Evolutionary conservation across 1,139 yeast species (phyloP).

Genomic region (Nakaseomyces delphensis): DNA sequence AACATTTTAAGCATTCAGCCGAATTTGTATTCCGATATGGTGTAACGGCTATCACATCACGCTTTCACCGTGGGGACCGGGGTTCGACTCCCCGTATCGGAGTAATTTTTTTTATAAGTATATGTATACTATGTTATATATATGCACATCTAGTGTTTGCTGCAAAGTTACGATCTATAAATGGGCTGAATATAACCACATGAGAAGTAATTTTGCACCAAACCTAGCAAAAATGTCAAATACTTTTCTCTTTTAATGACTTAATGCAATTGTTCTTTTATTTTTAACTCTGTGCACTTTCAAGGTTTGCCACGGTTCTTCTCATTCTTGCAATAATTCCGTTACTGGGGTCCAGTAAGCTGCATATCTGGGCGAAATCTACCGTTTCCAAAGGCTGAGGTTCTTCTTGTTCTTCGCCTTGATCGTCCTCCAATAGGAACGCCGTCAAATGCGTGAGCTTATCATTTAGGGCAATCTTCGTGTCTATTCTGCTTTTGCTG

Average conservation of each 20-base stretch:
- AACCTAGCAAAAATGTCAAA: too few relatives aligned
- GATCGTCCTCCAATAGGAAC: conserved; percentile 9
- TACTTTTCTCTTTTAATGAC: neutral
- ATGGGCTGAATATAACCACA: too few relatives aligned
- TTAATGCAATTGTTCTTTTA: neutral
- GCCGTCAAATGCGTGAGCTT: conserved; percentile 12
- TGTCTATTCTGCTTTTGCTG: conserved; percentile 12
- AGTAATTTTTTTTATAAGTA: conserved; percentile 1
- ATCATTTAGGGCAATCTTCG: conserved; percentile 16
- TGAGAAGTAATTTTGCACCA: too few relatives aligned
- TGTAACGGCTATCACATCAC: conserved; percentile 9
- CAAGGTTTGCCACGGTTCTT: neutral
- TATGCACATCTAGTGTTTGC: too few relatives aligned
- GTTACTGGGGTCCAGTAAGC: conserved; percentile 17
- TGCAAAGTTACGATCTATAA: too few relatives aligned
- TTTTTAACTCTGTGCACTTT: neutral
- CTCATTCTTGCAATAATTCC: conserved; percentile 15
- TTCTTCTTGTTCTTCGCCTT: neutral
- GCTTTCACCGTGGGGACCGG: conserved; percentile 9
- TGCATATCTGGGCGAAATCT: conserved; percentile 9
- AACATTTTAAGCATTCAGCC: neutral
- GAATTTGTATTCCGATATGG: conserved; percentile 6
- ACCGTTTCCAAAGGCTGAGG: neutral
- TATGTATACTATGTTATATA: too few relatives aligned
- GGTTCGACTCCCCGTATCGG: conserved; percentile 10